Conservation (phyloP, 2,329 filamentous ascomycete species). For the Xylaria sp. region DNA sequence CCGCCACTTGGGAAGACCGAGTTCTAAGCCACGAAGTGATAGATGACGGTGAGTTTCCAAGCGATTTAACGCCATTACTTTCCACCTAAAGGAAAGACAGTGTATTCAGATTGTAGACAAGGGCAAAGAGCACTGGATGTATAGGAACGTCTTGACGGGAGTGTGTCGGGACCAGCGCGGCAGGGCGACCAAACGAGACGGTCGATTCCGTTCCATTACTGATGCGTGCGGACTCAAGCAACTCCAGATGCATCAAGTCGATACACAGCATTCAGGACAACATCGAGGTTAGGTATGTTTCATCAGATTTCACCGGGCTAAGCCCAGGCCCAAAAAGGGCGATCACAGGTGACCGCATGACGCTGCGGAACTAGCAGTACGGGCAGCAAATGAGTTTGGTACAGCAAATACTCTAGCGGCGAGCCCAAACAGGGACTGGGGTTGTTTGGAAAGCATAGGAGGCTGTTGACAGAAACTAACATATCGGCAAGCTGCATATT, state of each 20-base stretch:
- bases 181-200: constrained; percentile 34
- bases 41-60: constrained; percentile 42
- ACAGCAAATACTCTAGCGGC: constrained; percentile 49
- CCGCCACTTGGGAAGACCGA: constrained; percentile 54
- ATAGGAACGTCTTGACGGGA: constrained; percentile 30
- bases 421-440: constrained; percentile 49
- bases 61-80: constrained; percentile 25
- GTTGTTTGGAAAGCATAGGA: constrained; percentile 47
- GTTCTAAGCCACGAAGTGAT: constrained; percentile 49
- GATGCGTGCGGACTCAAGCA: constrained; percentile 34
- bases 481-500: constrained; percentile 55
- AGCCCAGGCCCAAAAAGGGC: constrained; percentile 45
- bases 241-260: constrained; percentile 37
- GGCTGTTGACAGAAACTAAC: constrained; percentile 48
- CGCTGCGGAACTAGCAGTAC: constrained; percentile 44
- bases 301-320: constrained; percentile 46
- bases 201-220: constrained; percentile 39
- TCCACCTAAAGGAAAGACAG: constrained; percentile 28
- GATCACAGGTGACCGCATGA: constrained; percentile 50
- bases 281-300: constrained; percentile 48
- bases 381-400: constrained; percentile 50
- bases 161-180: constrained; percentile 33
- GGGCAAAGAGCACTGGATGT: constrained; percentile 27
- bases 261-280: constrained; percentile 36
- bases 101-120: constrained; percentile 26